Evolutionary conservation across 192 early-diverging fungal species (phyloP).

Genomic region (Chytriomyces sp.): DNA sequence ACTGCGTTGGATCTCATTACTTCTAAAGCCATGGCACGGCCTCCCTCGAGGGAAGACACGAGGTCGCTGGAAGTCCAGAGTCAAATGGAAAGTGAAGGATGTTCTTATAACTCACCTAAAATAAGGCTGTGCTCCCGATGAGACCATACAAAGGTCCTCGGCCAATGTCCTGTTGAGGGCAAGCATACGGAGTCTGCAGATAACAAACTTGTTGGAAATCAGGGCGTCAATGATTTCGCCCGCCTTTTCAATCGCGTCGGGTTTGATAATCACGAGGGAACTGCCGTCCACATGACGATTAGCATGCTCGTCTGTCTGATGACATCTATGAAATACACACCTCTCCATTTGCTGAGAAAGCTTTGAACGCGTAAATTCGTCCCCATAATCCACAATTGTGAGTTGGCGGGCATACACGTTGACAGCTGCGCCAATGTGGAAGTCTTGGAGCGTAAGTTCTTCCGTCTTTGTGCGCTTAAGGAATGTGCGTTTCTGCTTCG

Average conservation of each 20-base stretch:
- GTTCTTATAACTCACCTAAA: conserved; percentile 20
- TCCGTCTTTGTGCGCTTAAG: conserved; percentile 51
- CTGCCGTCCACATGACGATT: too few species aligned
- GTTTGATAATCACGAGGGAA: conserved; percentile 52
- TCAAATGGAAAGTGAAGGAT: neutral
- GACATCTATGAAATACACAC: conserved; percentile 33
- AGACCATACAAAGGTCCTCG: conserved; percentile 27
- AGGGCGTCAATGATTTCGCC: conserved; percentile 52
- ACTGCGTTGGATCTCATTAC: conserved; percentile 35
- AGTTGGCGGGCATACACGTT: conserved; percentile 57
- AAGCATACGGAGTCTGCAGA: conserved; percentile 45
- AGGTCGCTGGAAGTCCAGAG: conserved; percentile 8
- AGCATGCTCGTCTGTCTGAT: too few species aligned
- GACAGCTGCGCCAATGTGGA: conserved; percentile 56
- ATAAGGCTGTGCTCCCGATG: conserved; percentile 11
- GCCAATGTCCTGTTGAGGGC: conserved; percentile 10
- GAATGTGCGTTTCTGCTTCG: conserved; percentile 57
- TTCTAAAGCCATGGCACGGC: conserved; percentile 35
- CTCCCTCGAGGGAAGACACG: conserved; percentile 23
- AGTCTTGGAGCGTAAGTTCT: conserved; percentile 45
- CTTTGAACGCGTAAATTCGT: conserved; percentile 50
- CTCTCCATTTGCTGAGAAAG: conserved; percentile 50
- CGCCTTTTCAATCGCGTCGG: conserved; percentile 28
- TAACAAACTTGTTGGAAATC: conserved; percentile 35
- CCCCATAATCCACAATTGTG: conserved; percentile 51